Base-by-base conservation (phyloP, 768 basidiomycete genomes). In the Pseudohyphozyma bogoriensis region DNA sequence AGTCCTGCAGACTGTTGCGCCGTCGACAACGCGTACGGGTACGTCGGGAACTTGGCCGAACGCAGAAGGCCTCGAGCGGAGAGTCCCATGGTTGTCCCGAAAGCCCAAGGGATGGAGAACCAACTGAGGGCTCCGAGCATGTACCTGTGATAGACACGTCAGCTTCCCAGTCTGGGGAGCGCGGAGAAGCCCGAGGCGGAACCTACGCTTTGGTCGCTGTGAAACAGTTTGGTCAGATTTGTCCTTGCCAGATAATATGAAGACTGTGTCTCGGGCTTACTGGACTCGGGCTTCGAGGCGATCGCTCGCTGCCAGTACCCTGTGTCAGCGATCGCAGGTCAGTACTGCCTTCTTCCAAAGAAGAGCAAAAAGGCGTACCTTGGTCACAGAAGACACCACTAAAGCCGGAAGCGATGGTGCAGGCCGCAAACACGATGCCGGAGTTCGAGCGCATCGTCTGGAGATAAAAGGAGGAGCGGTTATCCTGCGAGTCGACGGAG, bases 161-260 rank as follows among this genome's bases (percentile, higher is more conserved):
- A n/a, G n/a, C n/a, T n/a, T n/a, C n/a, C n/a, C n/a, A n/a, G n/a
- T n/a, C n/a, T n/a, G n/a, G n/a, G n/a, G n/a, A n/a, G n/a, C n/a
- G n/a, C n/a, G n/a, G n/a, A n/a, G n/a, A n/a, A n/a, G n/a, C n/a
- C n/a, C n/a, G n/a, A n/a, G n/a, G n/a, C n/a, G n/a, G n/a, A n/a
- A n/a, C n/a, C n/a, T n/a, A n/a, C 0, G 87, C 91, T 73, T 90
- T 91, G 60, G 92, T 89, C 16, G 85, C n/a, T n/a, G n/a, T n/a
- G n/a, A n/a, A n/a, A n/a, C n/a, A n/a, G n/a, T n/a, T n/a, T n/a
- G n/a, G n/a, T n/a, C n/a, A n/a, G n/a, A n/a, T n/a, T n/a, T n/a
- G n/a, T n/a, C n/a, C n/a, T n/a, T n/a, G n/a, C n/a, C n/a, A n/a
- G n/a, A n/a, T n/a, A n/a, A n/a, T n/a, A n/a, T n/a, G n/a, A n/a